A percentile compares a stretch with the other conserved stretches of the same genome.
Conservation (phyloP, 768 basidiomycete genomes). For the Russula ochroleuca region DNA sequence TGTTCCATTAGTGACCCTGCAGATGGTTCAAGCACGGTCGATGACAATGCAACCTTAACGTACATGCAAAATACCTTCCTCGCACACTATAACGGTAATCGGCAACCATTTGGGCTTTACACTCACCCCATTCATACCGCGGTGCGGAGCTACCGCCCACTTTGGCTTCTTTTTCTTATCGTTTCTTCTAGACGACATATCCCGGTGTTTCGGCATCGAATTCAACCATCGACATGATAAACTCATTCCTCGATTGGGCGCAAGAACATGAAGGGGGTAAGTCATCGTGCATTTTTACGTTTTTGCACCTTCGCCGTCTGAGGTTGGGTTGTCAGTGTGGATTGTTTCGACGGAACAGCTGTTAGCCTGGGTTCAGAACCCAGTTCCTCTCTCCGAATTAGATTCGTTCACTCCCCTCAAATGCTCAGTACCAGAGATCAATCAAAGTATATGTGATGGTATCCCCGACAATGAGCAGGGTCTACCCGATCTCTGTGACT, state of each 20-base stretch:
- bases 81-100: conserved; percentile 66
- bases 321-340: conserved; percentile 47
- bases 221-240: conserved; percentile 69
- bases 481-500: conserved; percentile 55
- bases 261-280: conserved; percentile 62
- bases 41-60: conserved; percentile 59
- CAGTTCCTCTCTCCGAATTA: conserved; percentile 59
- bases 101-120: conserved; percentile 77
- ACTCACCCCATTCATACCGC: conserved; percentile 78
- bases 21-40: conserved; percentile 46
- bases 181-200: conserved; percentile 42
- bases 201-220: conserved; percentile 52
- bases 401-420: conserved; percentile 50
- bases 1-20: conserved; percentile 40
- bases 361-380: conserved; percentile 69
- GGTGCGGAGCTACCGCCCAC: conserved; percentile 34
- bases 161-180: not conserved
- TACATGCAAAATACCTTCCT: conserved; percentile 76
- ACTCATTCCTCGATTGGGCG: conserved; percentile 77
- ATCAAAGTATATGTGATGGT: conserved; percentile 67
- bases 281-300: conserved; percentile 18
- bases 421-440: conserved; percentile 60
- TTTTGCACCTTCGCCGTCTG: not conserved
- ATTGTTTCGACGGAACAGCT: conserved; percentile 70
- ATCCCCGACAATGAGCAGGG: conserved; percentile 65